A percentile compares a stretch with the other conserved stretches of the same genome.
Conservation (phyloP, 1,139 yeast genomes). For the Scheffersomyces lignicola region DNA sequence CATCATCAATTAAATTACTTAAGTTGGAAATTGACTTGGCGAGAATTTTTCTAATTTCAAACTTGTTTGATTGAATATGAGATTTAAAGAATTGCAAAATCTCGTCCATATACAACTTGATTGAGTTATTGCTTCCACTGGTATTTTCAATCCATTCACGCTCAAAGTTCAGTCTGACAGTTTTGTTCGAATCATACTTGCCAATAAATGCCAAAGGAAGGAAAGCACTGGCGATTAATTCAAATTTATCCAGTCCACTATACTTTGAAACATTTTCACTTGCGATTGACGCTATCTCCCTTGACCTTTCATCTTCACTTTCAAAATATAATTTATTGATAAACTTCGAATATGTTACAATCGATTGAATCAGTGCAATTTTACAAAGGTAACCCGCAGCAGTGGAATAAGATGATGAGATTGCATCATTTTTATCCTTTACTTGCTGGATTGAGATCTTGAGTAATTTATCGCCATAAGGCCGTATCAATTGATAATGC, state of each 20-base stretch:
- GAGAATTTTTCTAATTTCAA: slow-evolving; percentile 66
- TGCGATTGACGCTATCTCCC: slow-evolving; percentile 60
- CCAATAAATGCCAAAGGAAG: slow-evolving; percentile 82
- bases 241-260: slow-evolving; percentile 66
- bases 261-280: slow-evolving; percentile 69
- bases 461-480: slow-evolving; percentile 64
- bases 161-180: slow-evolving; percentile 51
- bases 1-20: slow-evolving; percentile 43
- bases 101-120: slow-evolving; percentile 72
- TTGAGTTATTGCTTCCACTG: slow-evolving; percentile 68
- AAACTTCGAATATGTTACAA: slow-evolving; percentile 53
- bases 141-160: slow-evolving; percentile 81
- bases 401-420: slow-evolving; percentile 74
- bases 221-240: slow-evolving; percentile 59
- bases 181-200: slow-evolving; percentile 59
- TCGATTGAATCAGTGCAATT: slow-evolving; percentile 53
- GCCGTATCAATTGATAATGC: slow-evolving; percentile 53
- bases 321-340: slow-evolving; percentile 64
- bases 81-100: slow-evolving; percentile 53
- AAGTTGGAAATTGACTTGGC: slow-evolving; percentile 71
- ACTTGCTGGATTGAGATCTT: slow-evolving; percentile 59
- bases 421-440: slow-evolving; percentile 69
- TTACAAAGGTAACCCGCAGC: slow-evolving; percentile 81
- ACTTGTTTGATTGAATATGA: slow-evolving; percentile 58
- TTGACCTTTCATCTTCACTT: slow-evolving; percentile 47